Base-by-base conservation (phyloP, 345 rosid species). In the Brassica nigra region DNA sequence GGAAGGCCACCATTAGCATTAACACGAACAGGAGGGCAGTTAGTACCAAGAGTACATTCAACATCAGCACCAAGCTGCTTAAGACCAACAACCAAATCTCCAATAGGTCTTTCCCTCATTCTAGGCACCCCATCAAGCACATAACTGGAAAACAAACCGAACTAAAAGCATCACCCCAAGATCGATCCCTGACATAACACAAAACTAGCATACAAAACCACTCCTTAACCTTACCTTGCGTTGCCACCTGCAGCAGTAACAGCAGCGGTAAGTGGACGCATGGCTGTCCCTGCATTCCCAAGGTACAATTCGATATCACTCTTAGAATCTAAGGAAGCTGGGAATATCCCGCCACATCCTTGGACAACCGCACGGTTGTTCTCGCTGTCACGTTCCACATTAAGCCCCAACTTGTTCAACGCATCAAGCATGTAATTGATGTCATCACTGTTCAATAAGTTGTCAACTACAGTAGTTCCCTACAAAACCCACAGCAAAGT, bases 81-180 rank as follows among this genome's bases (percentile, higher is more conserved):
- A 76, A 93, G 98, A 76, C 96, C 97, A 70, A 63, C 58, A 62
- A 93, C 95, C 84, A 95, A 83, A 86, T 95, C 99, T 31, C 90
- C 97, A 37, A 93, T 95, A 20, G 97, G 97, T 85, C 99, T 91
- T 86, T 95, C 97, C 71, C 99, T 90, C 99, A 95, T 95, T 57
- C 98, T 86, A 16, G 97, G 91, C 71, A 95, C 90, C 44, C 98
- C 97, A 86, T 95, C 99, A 78, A 95, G 99, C 39, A 89, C 70
- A 78, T 90, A 95, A 82, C 99, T 95, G 78, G 71, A 68, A 29
- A 15, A 0, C 27, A 70, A 36, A 68, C 47, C 33, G 0, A 75
- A 68, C 68, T 49, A 62, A 14, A 59, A 31, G 9, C 20, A 61
- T 68, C 57, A 70, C 3, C 62, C 64, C 44, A 6, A 70, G 4